These are phyloP conservation scores for barrel medic (Medicago truncatula) DNA, from an alignment of 306 rosid species.

Conservation along the genomic window MtrunA17r5.0-ANR NC_053049.1:17406001-17406500, in stretches of 20 bases:
- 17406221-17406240: neutral
- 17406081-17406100: too few species aligned
- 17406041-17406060: neutral
- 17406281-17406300: neutral
- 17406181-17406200: neutral
- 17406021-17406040: neutral
- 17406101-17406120: neutral
- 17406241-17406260: neutral
- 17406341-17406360: constrained; percentile 2
- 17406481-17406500: too few species aligned
- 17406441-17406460: neutral
- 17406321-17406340: neutral
- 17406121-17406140: neutral
- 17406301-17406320: neutral
- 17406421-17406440: neutral
- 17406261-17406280: neutral
- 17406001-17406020: neutral
- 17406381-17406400: constrained; percentile 37
- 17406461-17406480: too few species aligned
- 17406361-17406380: constrained; percentile 26
- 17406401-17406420: neutral
- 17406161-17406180: neutral
- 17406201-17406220: constrained; percentile 11
- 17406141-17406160: neutral
- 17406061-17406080: too few species aligned